Evolutionary conservation across 2,329 filamentous ascomycete species (phyloP).

Genomic region (Sodiomyces alkalinus): DNA sequence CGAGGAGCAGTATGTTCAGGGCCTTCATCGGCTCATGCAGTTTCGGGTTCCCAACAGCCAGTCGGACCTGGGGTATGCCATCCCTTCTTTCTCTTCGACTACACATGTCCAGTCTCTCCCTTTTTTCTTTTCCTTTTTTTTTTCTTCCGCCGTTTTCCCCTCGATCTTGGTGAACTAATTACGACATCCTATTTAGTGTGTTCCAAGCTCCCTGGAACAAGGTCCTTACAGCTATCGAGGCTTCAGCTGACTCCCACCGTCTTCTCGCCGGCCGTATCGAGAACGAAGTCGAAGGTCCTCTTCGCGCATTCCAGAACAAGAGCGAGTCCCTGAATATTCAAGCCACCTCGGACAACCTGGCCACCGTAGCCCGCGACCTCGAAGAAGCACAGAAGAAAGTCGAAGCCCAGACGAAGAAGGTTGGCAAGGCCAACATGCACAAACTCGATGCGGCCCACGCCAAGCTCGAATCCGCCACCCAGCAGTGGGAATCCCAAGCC

Average conservation of each 20-base stretch:
- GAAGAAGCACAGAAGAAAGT: constrained; percentile 71
- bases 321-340: constrained; percentile 72
- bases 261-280: constrained; percentile 70
- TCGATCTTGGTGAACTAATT: too few species aligned
- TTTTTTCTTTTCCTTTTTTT: constrained; percentile 5
- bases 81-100: background rate
- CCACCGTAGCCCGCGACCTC: constrained; percentile 68
- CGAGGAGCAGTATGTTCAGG: constrained; percentile 77
- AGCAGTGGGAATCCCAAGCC: constrained; percentile 87
- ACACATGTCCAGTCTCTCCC: background rate
- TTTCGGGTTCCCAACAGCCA: constrained; percentile 59
- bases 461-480: constrained; percentile 60
- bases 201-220: constrained; percentile 86
- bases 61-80: constrained; percentile 70
- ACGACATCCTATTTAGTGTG: constrained; percentile 39
- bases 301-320: constrained; percentile 58
- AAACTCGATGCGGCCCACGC: constrained; percentile 63
- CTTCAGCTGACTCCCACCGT: constrained; percentile 71
- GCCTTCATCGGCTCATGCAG: constrained; percentile 65
- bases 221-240: constrained; percentile 65
- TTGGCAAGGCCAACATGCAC: constrained; percentile 55
- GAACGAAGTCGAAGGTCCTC: constrained; percentile 69
- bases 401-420: constrained; percentile 73
- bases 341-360: constrained; percentile 68
- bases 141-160: constrained; percentile 2